Evolutionary conservation across 2,329 filamentous ascomycete species (phyloP), one percentile per base, ranked within the genome.

Genomic region (Penicillium sp.): DNA sequence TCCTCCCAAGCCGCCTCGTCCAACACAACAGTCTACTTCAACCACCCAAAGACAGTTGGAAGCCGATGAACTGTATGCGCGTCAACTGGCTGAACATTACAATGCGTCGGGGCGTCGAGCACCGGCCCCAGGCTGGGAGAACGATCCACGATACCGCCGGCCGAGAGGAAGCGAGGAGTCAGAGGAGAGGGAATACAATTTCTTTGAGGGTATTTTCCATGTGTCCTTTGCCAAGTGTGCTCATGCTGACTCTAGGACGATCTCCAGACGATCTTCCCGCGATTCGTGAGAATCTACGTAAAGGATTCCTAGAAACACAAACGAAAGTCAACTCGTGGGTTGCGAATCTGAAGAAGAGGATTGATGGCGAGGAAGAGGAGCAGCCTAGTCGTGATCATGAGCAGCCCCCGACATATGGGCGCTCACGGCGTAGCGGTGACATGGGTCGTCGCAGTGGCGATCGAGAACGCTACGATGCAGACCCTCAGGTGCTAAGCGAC

Each of bases 221-320:
- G 15, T 7, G 17, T 21, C 20, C n/a, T 19, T 21, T 8, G 20
- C 15, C 18, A 29, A 25, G 17, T 41, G 19, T 15, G 37, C 16
- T 33, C 7, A 13, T 39, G 40, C 45, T 47, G 31, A 44, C 33
- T 10, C 4, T n/a, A 25, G 14, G 17, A 4, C 10, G 5, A 30
- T 13, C 15, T 30, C 27, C 50, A 81, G 93, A 98, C 57, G 93
- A 98, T 54, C 78, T 98, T 10, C 91, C 93, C 1, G 82, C 91
- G 34, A 96, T 98, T 60, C 84, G 83, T 52, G 88, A 95, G 62
- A 96, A 94, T 59, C 79, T 98, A 54, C 85, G 84, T 62, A 94
- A 97, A 70, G 93, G 93, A 3, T 98, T 98, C 69, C 60, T 89
- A 39, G 90, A 98, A 60, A 97, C 93, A 2, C 93, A 97, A 70